These are phyloP conservation scores for Xerophyta viscosa DNA, from an alignment of 106 monocot genomes.

Conservation along the genomic window DNA sequence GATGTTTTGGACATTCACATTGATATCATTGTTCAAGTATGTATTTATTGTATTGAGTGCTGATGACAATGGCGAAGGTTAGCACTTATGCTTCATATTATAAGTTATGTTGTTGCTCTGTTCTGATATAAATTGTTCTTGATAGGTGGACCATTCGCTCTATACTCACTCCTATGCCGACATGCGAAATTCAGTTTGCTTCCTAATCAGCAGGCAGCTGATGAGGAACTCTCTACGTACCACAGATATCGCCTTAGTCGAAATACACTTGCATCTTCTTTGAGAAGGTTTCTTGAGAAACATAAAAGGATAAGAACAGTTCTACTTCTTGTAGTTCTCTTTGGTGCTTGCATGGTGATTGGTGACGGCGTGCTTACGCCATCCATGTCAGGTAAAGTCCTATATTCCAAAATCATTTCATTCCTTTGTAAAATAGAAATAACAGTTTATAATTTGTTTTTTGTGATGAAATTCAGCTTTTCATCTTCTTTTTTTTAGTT, in stretches of 20 bases:
- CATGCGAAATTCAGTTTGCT: slow-evolving; percentile 44
- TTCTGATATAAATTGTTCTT: no score
- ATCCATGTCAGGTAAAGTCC: slow-evolving; percentile 65
- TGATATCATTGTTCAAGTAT: slow-evolving; percentile 32
- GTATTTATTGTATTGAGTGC: slow-evolving; percentile 32
- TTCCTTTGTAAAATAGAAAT: no score
- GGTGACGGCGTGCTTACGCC: slow-evolving; percentile 85
- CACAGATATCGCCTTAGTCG: slow-evolving; percentile 14
- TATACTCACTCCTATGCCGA: slow-evolving; percentile 39
- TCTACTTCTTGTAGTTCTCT: slow-evolving; percentile 64
- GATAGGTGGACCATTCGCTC: slow-evolving; percentile 38
- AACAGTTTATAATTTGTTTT: no score
- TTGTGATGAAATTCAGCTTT: no score
- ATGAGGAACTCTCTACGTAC: slow-evolving; percentile 41
- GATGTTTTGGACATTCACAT: slow-evolving; percentile 39
- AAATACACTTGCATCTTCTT: slow-evolving; percentile 7
- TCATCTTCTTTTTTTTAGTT: slow-evolving; percentile 29
- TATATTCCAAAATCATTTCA: no score
- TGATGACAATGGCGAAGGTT: slow-evolving; percentile 48
- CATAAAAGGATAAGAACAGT: slow-evolving; percentile 60
- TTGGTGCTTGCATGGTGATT: slow-evolving; percentile 89
- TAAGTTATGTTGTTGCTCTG: background rate
- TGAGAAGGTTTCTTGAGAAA: slow-evolving; percentile 67
- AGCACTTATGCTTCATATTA: background rate
- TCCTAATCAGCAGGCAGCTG: slow-evolving; percentile 45